These are phyloP conservation scores for Ephemerocybe angulata DNA, from an alignment of 768 basidiomycete genomes.

Conservation along the genomic window DNA sequence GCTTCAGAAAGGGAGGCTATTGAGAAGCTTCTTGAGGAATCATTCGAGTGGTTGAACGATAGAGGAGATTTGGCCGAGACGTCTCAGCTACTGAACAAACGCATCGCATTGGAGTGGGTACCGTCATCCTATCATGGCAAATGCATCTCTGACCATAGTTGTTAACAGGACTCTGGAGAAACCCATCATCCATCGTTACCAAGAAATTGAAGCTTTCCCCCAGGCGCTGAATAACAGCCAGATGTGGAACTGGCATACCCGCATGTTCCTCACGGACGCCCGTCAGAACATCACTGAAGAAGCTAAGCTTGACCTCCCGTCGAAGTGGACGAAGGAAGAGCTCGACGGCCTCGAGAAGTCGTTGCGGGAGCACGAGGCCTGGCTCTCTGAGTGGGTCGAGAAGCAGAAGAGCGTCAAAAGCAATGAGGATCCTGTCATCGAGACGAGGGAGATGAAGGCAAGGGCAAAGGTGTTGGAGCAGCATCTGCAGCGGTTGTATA, in stretches of 20 bases:
- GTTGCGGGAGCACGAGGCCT: slow-evolving; percentile 74
- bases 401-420: slow-evolving; percentile 72
- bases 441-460: slow-evolving; percentile 81
- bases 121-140: not conserved
- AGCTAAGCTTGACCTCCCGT: slow-evolving; percentile 52
- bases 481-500: slow-evolving; percentile 63
- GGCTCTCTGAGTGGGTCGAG: slow-evolving; percentile 80
- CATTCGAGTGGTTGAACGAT: slow-evolving; percentile 80
- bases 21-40: slow-evolving; percentile 62
- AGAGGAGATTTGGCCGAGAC: slow-evolving; percentile 82
- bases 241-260: slow-evolving; percentile 85
- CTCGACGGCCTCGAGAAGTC: slow-evolving; percentile 73
- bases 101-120: slow-evolving; percentile 80
- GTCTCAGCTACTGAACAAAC: slow-evolving; percentile 67
- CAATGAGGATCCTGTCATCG: slow-evolving; percentile 83
- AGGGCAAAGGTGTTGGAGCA: slow-evolving; percentile 77
- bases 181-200: slow-evolving; percentile 82
- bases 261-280: slow-evolving; percentile 83
- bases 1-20: slow-evolving; percentile 66
- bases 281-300: slow-evolving; percentile 69
- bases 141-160: not conserved
- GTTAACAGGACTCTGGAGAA: slow-evolving; percentile 62
- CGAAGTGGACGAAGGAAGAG: slow-evolving; percentile 86
- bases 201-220: slow-evolving; percentile 85
- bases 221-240: slow-evolving; percentile 77